Evolutionary conservation across 768 basidiomycete genomes (phyloP), one percentile per base, ranked within the genome.

Genomic region (Asterophora parasitica): DNA sequence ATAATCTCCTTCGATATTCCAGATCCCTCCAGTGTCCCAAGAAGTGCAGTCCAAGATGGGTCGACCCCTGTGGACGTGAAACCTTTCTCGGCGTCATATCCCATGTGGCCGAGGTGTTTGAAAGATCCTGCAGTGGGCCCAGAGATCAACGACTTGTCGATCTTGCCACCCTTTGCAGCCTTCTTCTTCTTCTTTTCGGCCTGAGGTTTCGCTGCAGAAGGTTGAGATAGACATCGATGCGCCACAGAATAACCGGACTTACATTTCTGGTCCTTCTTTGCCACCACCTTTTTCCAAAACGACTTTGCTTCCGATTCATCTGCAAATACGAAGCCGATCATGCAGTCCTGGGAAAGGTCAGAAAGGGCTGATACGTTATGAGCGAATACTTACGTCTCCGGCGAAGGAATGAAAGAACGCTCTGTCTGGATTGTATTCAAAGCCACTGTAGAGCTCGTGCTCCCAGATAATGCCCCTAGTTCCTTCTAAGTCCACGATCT

Each of bases 41-140:
- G 72, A 48, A 98, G 66, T 1, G 80, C 71, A 37, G 80, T 72
- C 95, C 95, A 98, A 4, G 86, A 89, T 1, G 89, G 81, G 64
- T 99, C 95, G 4, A 99, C 88, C 44, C 89, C 89, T 12, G 74
- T 77, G 0, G 86, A 88, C 0, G 83, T 85, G 65, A 92, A 97
- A 2, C 95, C 95, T 19, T 82, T 79, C 54, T 95, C 83, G 0
- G 78, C 64, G 58, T 96, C 89, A 64, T 86, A 96, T 10, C 93
- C 94, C 88, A 99, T 95, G 62, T 97, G 94, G 0, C 88, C 92
- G 36, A 96, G 76, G 60, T 97, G 94, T 48, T 80, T 77, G 71
- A 97, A 97, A 7, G 85, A 85, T 11, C 83, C 83, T 1, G 70
- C 64, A 4, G 82, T 78, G 2, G 93, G 94, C 0, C 74, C 86